These are phyloP conservation scores for Knufia petricola DNA, from an alignment of 2,329 filamentous ascomycete genomes.

Conservation along the genomic window DNA sequence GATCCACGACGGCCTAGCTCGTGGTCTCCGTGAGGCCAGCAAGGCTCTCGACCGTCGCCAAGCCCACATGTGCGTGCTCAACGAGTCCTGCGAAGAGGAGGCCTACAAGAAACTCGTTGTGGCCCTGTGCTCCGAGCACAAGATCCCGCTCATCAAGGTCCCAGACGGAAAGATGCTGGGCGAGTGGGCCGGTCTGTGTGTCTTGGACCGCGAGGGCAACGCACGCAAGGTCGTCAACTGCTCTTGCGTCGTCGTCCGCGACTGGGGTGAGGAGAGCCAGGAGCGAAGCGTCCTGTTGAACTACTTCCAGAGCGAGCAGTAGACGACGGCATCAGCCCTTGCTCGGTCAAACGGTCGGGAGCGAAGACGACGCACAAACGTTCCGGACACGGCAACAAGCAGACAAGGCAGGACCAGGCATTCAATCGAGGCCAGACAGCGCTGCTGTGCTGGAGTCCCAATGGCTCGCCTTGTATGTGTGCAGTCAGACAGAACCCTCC, in stretches of 20 bases:
- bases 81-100: slow-evolving; percentile 99
- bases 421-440: no score
- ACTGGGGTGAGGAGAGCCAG: slow-evolving; percentile 99
- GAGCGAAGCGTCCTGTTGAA: slow-evolving; percentile 98
- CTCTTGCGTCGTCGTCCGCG: slow-evolving; percentile 99
- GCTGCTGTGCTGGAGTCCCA: no score
- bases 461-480: no score
- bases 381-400: no score
- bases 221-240: slow-evolving; percentile 99
- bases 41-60: slow-evolving; percentile 98
- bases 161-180: slow-evolving; percentile 99
- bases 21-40: slow-evolving; percentile 94
- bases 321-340: no score
- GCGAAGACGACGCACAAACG: no score
- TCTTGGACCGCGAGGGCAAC: slow-evolving; percentile 98
- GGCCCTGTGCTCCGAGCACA: slow-evolving; percentile 97
- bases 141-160: slow-evolving; percentile 99
- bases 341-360: no score
- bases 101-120: slow-evolving; percentile 99
- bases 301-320: slow-evolving; percentile 89
- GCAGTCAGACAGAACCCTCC: no score
- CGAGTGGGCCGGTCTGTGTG: slow-evolving; percentile 99
- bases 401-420: no score
- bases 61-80: slow-evolving; percentile 99
- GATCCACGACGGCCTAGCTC: slow-evolving; percentile 98